Percentiles rank a stretch among this genome's conserved stretches.
Evolutionary conservation across 345 rosid species (phyloP).

Genomic region (Ailanthus altissimus): DNA sequence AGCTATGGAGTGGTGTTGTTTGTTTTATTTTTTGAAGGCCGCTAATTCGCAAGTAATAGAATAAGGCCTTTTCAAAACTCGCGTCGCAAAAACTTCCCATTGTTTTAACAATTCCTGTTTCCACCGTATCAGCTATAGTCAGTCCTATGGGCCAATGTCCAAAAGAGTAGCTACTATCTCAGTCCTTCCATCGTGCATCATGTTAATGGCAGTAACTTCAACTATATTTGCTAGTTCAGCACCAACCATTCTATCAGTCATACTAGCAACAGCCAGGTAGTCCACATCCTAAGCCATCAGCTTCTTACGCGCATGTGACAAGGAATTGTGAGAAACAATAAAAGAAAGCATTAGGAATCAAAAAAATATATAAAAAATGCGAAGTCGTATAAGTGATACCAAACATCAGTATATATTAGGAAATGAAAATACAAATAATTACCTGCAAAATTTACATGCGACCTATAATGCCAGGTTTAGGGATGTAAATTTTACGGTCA

Average conservation of each 20-base stretch:
- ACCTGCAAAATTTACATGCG: constrained; percentile 91
- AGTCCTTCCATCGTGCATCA: constrained; percentile 93
- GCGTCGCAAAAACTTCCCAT: no score
- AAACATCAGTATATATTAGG: background rate
- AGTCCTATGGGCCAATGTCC: no score
- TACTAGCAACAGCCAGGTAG: constrained; percentile 86
- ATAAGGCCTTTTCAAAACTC: no score
- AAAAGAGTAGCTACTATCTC: constrained; percentile 50
- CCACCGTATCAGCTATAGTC: no score
- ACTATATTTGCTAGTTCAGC: constrained; percentile 95
- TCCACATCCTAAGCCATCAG: constrained; percentile 95
- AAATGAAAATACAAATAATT: constrained; percentile 12
- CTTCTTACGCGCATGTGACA: constrained; percentile 80
- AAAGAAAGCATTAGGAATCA: background rate
- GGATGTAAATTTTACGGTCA: constrained; percentile 78
- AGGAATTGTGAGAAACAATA: background rate
- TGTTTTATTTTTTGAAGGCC: no score
- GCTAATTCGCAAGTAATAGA: no score
- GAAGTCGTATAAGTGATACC: background rate
- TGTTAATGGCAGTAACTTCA: constrained; percentile 87
- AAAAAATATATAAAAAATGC: background rate
- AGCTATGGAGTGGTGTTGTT: no score
- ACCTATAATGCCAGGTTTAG: constrained; percentile 89
- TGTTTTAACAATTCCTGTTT: no score
- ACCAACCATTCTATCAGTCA: constrained; percentile 98